A percentile compares a stretch with the other conserved stretches of the same genome.
Conservation (phyloP, 2,329 filamentous ascomycete species). For the Fusarium chlamydosporum region DNA sequence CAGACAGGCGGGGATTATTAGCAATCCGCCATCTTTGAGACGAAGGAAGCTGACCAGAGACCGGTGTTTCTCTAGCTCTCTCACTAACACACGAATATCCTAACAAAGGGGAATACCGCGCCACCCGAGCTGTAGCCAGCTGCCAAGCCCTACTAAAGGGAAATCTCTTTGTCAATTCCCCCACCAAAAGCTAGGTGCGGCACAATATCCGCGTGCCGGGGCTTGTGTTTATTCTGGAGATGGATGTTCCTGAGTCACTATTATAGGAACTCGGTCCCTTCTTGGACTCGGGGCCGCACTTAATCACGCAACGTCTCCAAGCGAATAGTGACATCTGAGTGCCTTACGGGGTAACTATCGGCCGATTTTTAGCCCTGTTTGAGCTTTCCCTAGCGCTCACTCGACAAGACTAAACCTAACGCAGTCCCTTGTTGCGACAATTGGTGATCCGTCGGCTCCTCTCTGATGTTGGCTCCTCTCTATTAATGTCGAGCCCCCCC, state of each 20-base stretch:
- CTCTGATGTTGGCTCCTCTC: background rate
- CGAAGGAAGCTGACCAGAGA: constrained; percentile 1
- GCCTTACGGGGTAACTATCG: background rate
- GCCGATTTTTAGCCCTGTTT: constrained; percentile 2
- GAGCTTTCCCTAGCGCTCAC: background rate
- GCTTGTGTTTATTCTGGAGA: constrained; percentile 2
- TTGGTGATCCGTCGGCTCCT: background rate
- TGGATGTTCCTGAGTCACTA: background rate
- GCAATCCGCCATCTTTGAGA: background rate
- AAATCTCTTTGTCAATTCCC: background rate
- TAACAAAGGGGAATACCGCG: background rate
- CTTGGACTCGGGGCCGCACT: background rate
- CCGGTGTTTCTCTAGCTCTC: background rate
- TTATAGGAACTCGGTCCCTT: background rate
- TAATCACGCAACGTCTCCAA: constrained; percentile 5
- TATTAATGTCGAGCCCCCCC: background rate
- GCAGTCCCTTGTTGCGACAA: background rate
- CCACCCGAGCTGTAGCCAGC: background rate
- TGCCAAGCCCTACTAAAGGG: constrained; percentile 3
- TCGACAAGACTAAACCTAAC: background rate
- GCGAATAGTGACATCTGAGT: constrained; percentile 5
- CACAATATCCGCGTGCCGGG: background rate
- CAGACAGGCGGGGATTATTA: background rate
- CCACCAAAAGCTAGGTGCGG: background rate
- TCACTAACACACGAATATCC: constrained; percentile 3